Evolutionary conservation across 495 filamentous ascomycete genomes (phyloP), one percentile per base, ranked within the genome.

Genomic region (Penicillium atrosanguineum): DNA sequence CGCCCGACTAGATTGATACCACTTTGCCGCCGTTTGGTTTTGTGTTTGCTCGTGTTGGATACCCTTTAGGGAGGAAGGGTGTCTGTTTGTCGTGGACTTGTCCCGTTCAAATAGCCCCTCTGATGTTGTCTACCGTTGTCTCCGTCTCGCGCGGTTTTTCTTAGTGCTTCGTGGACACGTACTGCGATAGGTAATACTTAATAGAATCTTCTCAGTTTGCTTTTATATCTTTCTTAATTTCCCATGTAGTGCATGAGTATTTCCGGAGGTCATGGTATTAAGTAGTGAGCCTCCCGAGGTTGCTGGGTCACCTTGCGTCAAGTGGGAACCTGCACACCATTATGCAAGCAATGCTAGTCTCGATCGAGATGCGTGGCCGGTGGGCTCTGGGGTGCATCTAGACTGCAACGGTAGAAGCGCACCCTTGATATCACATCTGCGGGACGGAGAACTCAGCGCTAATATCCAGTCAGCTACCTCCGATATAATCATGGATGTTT

Each of bases 1-100:
- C 68, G 64, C 66, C 63, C 54, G 57, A 67, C 70, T 78, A 78
- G 76, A 79, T 76, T 78, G 76, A 79, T 79, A 78, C 73, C 74
- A 78, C 67, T 68, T 62, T 66, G 60, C 59, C 64, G 47, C 66
- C 69, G 61, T 63, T 65, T 67, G 56, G 55, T 47, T 57, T 61
- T 61, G 53, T 62, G 56, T 57, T 59, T 61, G 31, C 60, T 64
- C 59, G 46, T 50, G 63, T 66, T 61, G 55, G 73, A 73, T 75
- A 75, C 68, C 68, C 69, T 67, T 48, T 59, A 63, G 61, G 63
- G 65, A 69, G 61, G 62, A 69, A 60, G 61, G 64, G 62, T 58
- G 62, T 60, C 25, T 36, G 19, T 58, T 58, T 59, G 39, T 6
- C 50, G 9, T 40, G 21, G 28, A 52, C 55, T 56, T 53, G 46